Conservation (phyloP, 768 basidiomycete species). For the Mycena venus region DNA sequence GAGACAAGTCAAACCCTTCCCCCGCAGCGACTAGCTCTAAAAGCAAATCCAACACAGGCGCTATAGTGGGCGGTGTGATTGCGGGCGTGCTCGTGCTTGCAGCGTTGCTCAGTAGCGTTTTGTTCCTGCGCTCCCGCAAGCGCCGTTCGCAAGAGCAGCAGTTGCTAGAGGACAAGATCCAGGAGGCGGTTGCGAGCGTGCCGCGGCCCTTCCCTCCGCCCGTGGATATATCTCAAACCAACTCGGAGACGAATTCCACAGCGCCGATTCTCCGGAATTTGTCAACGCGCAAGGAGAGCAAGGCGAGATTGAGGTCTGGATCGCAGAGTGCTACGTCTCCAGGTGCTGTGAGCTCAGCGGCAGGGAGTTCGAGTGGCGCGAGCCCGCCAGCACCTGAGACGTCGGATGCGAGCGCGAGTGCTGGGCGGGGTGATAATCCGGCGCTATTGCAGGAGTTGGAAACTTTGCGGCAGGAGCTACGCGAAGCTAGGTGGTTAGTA, state of each 20-base stretch:
- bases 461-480: conserved; percentile 8
- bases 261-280: not conserved
- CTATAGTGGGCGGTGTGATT: conserved; percentile 2
- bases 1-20: not conserved
- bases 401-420: not conserved
- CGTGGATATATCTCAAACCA: not conserved
- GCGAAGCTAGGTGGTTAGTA: conserved; percentile 14
- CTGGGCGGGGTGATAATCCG: conserved; percentile 3
- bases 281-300: not conserved
- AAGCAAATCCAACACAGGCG: not conserved
- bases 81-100: conserved; percentile 2
- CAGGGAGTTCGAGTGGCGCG: not conserved
- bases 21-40: conserved; percentile 4
- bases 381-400: conserved; percentile 1
- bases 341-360: conserved; percentile 5
- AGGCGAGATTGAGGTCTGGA: conserved; percentile 8
- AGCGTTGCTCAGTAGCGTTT: conserved; percentile 5
- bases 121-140: conserved; percentile 3
- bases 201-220: conserved; percentile 8
- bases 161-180: conserved; percentile 4
- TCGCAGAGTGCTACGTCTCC: conserved; percentile 2
- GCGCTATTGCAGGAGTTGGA: conserved; percentile 11
- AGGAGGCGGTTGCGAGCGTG: conserved; percentile 4
- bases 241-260: not conserved
- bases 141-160: not conserved